A percentile compares a stretch with the other conserved stretches of the same genome.
These are phyloP conservation scores for Exophiala lecanii-corni DNA, from an alignment of 2,329 filamentous ascomycete genomes.

Conservation along the genomic window DNA sequence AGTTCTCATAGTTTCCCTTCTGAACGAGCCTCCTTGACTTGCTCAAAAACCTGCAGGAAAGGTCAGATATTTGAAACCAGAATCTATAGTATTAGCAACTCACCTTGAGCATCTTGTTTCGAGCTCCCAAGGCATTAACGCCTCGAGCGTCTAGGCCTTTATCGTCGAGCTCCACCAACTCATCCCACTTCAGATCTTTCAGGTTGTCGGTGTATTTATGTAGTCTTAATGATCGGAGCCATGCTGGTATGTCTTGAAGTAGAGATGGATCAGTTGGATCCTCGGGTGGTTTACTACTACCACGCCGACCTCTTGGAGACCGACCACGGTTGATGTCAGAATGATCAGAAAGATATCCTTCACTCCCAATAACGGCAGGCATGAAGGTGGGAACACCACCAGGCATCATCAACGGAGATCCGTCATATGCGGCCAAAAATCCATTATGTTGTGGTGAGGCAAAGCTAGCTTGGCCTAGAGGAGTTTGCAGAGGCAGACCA, in stretches of 20 bases:
- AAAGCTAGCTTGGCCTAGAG: constrained; percentile 50
- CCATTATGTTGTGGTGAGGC: constrained; percentile 90
- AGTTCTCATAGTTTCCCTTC: constrained; percentile 55
- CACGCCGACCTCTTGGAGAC: constrained; percentile 84
- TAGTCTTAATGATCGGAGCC: constrained; percentile 87
- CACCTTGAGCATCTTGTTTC: constrained; percentile 97
- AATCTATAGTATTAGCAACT: constrained; percentile 29
- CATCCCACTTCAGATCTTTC: constrained; percentile 95
- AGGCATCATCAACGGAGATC: constrained; percentile 63
- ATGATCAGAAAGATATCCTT: constrained; percentile 90
- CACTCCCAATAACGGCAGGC: constrained; percentile 60
- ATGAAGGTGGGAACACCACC: constrained; percentile 67
- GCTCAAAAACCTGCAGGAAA: constrained; percentile 71
- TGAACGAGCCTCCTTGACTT: constrained; percentile 77
- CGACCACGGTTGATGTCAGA: constrained; percentile 86
- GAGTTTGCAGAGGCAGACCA: constrained; percentile 69
- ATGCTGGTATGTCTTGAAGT: constrained; percentile 90
- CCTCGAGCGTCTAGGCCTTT: constrained; percentile 87
- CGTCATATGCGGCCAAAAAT: constrained; percentile 84
- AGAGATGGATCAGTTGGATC: constrained; percentile 89
- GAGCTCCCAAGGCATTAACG: constrained; percentile 88
- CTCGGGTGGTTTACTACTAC: constrained; percentile 95
- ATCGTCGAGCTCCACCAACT: constrained; percentile 86
- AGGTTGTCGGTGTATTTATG: constrained; percentile 99
- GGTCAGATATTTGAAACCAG: constrained; percentile 23